A percentile compares a stretch with the other conserved stretches of the same genome.
phyloP scores from a whole-genome alignment of 495 filamentous ascomycete genomes.

The Recurvomyces mirabilis region DNA sequence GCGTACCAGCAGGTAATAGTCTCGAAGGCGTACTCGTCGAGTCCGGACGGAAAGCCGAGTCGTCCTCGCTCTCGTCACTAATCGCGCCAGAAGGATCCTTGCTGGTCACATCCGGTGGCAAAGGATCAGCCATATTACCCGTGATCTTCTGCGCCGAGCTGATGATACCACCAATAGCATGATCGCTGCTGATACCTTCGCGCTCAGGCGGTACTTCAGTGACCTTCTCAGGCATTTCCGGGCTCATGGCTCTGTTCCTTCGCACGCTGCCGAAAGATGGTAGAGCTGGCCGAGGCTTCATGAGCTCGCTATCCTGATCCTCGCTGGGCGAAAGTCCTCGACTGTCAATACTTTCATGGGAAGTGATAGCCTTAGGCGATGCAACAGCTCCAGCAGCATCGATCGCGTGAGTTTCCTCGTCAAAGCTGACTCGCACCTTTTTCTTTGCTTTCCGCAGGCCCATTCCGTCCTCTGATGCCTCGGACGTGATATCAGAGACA shows the following conservation, averaged over 20 bases:
- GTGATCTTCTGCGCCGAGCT: conserved; percentile 39
- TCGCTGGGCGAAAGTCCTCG: conserved; percentile 29
- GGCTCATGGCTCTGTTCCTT: conserved; percentile 12
- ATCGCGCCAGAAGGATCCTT: conserved; percentile 48
- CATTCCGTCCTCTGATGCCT: conserved; percentile 44
- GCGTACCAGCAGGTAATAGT: no score
- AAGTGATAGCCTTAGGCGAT: conserved; percentile 7
- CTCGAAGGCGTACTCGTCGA: background rate
- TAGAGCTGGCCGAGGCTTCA: conserved; percentile 64
- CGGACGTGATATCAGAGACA: conserved; percentile 47
- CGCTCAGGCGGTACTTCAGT: conserved; percentile 29
- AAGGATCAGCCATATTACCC: conserved; percentile 38
- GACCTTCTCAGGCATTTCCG: conserved; percentile 31
- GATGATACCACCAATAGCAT: conserved; percentile 50
- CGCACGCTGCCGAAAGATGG: conserved; percentile 76
- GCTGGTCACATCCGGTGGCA: conserved; percentile 56
- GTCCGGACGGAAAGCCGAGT: conserved; percentile 1
- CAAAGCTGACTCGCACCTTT: conserved; percentile 72
- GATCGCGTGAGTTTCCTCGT: conserved; percentile 56
- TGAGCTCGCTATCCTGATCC: conserved; percentile 46
- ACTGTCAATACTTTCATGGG: conserved; percentile 1
- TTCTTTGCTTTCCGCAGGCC: conserved; percentile 46
- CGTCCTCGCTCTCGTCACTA: conserved; percentile 32
- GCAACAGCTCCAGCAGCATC: conserved; percentile 42
- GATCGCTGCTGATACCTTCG: conserved; percentile 49